Conservation (phyloP, 176 grass and related monocot species). For the Thinopyrum elongatum region DNA sequence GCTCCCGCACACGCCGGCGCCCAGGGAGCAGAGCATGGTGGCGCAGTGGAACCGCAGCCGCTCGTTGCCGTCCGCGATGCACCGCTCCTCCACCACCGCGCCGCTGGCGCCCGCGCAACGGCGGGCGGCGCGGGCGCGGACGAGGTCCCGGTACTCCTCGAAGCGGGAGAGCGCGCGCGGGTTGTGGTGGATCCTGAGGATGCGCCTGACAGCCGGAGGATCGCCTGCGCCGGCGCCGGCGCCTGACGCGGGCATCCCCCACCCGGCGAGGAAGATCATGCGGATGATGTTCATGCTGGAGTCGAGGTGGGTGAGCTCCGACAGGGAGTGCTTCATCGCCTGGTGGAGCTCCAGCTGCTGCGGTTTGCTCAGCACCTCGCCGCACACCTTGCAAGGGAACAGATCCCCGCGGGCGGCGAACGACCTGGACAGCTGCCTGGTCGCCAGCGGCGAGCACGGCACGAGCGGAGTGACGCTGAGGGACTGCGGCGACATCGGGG, state of each 20-base stretch:
- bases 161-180: conserved; percentile 55
- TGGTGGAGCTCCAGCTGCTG: conserved; percentile 86
- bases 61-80: conserved; percentile 90
- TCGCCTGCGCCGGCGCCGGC: not conserved
- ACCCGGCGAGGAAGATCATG: conserved; percentile 86
- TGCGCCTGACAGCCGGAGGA: conserved; percentile 31
- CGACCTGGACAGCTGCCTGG: conserved; percentile 42
- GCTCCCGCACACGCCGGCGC: conserved; percentile 62
- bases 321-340: conserved; percentile 66
- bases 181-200: conserved; percentile 87
- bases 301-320: conserved; percentile 63
- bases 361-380: conserved; percentile 62
- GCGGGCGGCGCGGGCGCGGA: conserved; percentile 58
- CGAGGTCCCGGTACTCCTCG: conserved; percentile 80
- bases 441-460: conserved; percentile 2
- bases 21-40: conserved; percentile 65
- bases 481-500: conserved; percentile 30
- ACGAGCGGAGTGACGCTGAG: conserved; percentile 24
- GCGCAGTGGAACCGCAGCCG: conserved; percentile 89
- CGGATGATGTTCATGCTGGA: conserved; percentile 73
- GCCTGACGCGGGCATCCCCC: conserved; percentile 25
- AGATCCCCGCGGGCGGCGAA: conserved; percentile 48
- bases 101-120: not conserved
- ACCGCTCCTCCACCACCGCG: conserved; percentile 52
- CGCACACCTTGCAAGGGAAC: conserved; percentile 74